Base-by-base conservation (phyloP, 2,329 filamentous ascomycete species). In the Hypoxylon sp. region DNA sequence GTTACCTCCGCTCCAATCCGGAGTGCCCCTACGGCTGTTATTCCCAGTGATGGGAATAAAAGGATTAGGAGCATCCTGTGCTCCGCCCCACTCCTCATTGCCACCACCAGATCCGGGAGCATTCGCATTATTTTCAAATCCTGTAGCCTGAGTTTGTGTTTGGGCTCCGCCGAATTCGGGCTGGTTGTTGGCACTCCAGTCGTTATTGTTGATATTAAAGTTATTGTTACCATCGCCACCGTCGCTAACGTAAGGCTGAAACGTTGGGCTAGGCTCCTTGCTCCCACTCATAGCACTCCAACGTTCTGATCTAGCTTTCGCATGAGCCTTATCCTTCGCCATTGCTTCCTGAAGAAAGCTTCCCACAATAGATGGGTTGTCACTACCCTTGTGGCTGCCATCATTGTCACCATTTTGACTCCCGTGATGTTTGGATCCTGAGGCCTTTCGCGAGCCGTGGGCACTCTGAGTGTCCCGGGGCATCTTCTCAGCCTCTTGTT, bases 391-490 rank as follows among this genome's bases (percentile, higher is more conserved):
- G 21, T 28, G 19, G 10, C 23, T 25, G 28, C 41, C 21, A 23
- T 60, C 62, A 11, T 67, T 69, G 14, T 56, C 51, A 10, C 46
- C 55, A 11, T 67, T 58, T 48, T 19, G 38, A n/a, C 17, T 19
- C 6, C 17, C 38, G 2, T 43, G 38, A 43, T 4, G 36, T 17
- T 68, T 63, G 62, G 63, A 59, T 43, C 56, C 30, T 19, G 59
- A 34, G 14, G 21, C 19, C 14, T 62, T 68, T 38, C 59, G 67
- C 19, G 66, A 66, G 51, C 45, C 69, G 36, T 65, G 50, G 62
- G 30, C 65, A 67, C 60, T 59, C 65, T 73, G 71, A 73, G 67
- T 69, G 46, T 60, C 71, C 62, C 57, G 17, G 21, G 55, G 5
- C 52, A 55, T 48, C 14, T 25, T 38, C 5, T n/a, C 14, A 6